Conservation (phyloP, 768 basidiomycete genomes). For the Lactarius quietus region DNA sequence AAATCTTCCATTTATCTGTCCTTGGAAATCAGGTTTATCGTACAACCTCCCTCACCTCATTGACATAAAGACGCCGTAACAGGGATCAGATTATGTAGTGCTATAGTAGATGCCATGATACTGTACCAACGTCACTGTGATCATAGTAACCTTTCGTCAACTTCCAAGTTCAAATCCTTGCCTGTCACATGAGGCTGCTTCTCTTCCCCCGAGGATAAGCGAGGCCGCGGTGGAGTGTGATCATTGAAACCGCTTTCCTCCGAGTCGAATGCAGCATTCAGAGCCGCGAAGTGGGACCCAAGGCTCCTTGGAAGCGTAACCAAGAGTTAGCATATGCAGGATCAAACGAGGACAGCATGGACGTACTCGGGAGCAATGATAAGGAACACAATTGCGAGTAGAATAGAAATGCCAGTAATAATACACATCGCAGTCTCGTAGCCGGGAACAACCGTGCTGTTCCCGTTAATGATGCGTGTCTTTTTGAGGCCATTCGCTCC, state of each 20-base stretch:
- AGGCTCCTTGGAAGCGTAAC: constrained; percentile 29
- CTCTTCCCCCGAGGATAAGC: background rate
- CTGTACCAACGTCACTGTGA: background rate
- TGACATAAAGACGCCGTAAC: background rate
- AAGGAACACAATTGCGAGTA: constrained; percentile 68
- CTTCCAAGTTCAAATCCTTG: background rate
- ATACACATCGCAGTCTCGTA: constrained; percentile 72
- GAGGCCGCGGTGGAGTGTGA: background rate
- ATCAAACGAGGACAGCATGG: background rate
- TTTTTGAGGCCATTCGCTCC: constrained; percentile 41
- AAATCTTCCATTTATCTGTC: background rate
- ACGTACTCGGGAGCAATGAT: constrained; percentile 75
- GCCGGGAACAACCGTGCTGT: constrained; percentile 32
- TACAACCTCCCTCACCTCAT: background rate
- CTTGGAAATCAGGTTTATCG: background rate
- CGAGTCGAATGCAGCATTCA: constrained; percentile 66
- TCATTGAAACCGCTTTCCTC: constrained; percentile 30
- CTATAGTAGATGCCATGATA: no score
- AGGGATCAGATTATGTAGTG: no score
- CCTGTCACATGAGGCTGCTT: background rate
- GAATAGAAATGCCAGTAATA: constrained; percentile 77
- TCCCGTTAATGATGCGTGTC: constrained; percentile 26
- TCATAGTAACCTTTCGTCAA: no score
- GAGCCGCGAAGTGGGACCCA: constrained; percentile 70
- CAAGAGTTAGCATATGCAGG: background rate